Percentiles rank a stretch among this genome's conserved stretches.
These are phyloP conservation scores for Entophlyctis luteolus DNA, from an alignment of 192 early-diverging fungal species.

Conservation along the genomic window DNA sequence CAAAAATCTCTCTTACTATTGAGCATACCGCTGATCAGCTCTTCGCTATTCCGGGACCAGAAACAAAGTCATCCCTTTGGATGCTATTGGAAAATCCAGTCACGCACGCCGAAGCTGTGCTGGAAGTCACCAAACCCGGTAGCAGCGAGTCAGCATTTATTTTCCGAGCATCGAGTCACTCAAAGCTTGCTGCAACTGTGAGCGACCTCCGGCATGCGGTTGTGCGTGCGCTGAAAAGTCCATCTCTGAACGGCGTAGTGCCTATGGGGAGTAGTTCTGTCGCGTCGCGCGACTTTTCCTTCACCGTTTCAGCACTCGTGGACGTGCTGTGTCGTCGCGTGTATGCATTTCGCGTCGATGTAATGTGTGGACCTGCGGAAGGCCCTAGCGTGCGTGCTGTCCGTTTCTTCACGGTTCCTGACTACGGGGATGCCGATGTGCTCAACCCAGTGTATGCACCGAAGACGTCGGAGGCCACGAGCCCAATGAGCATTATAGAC, in stretches of 20 bases:
- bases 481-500: background rate
- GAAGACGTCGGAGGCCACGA: background rate
- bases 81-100: conserved; percentile 6
- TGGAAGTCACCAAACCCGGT: background rate
- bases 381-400: conserved; percentile 8
- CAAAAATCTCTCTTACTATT: conserved; percentile 9
- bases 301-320: conserved; percentile 1
- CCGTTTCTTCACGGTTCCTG: background rate
- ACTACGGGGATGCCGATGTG: conserved; percentile 9
- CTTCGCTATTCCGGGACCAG: conserved; percentile 7
- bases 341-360: conserved; percentile 11
- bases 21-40: conserved; percentile 24
- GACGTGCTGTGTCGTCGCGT: background rate
- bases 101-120: background rate
- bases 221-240: background rate
- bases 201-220: conserved; percentile 12
- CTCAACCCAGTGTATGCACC: background rate
- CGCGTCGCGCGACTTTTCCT: too few species aligned
- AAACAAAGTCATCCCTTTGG: background rate
- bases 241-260: background rate
- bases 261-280: background rate
- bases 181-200: too few species aligned
- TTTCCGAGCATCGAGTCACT: too few species aligned
- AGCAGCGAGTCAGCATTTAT: too few species aligned
- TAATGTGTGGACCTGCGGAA: background rate